phyloP scores from a whole-genome alignment of 2,329 filamentous ascomycete genomes.

The Fusarium clavum region DNA sequence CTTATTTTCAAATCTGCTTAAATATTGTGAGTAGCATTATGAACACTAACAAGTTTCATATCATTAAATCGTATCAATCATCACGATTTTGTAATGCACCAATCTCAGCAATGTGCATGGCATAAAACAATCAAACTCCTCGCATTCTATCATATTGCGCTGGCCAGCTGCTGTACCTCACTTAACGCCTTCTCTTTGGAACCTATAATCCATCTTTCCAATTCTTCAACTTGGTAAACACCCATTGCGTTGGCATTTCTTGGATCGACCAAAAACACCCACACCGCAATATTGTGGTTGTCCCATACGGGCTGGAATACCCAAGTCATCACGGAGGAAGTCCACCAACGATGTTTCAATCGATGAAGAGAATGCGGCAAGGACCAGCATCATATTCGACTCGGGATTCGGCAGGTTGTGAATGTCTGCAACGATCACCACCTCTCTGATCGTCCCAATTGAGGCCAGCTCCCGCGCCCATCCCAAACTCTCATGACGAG shows the following conservation, averaged over 20 bases:
- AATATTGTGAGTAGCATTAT: neutral
- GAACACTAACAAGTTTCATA: too few species aligned
- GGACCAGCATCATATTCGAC: slow-evolving; percentile 67
- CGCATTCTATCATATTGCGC: slow-evolving; percentile 8
- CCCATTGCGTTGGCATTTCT: slow-evolving; percentile 40
- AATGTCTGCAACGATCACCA: slow-evolving; percentile 65
- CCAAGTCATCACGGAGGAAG: slow-evolving; percentile 56
- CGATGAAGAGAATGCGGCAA: slow-evolving; percentile 69
- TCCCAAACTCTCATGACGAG: slow-evolving; percentile 63
- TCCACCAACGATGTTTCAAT: slow-evolving; percentile 67
- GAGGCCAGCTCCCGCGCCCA: slow-evolving; percentile 68
- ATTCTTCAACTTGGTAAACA: slow-evolving; percentile 34
- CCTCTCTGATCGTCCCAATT: slow-evolving; percentile 60
- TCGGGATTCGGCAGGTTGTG: slow-evolving; percentile 65
- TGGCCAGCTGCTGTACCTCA: neutral
- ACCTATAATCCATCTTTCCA: neutral
- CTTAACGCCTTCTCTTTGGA: neutral
- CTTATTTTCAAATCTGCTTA: slow-evolving; percentile 3
- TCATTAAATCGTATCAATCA: neutral
- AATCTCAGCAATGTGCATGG: slow-evolving; percentile 8
- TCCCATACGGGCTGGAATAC: slow-evolving; percentile 43
- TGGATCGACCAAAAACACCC: slow-evolving; percentile 43
- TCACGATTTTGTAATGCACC: neutral
- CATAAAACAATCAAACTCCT: slow-evolving; percentile 18
- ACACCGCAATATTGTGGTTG: slow-evolving; percentile 40